Evolutionary conservation across 2,329 filamentous ascomycete genomes (phyloP), one percentile per base, ranked within the genome.

Genomic region (Chaetothyriales sp.): DNA sequence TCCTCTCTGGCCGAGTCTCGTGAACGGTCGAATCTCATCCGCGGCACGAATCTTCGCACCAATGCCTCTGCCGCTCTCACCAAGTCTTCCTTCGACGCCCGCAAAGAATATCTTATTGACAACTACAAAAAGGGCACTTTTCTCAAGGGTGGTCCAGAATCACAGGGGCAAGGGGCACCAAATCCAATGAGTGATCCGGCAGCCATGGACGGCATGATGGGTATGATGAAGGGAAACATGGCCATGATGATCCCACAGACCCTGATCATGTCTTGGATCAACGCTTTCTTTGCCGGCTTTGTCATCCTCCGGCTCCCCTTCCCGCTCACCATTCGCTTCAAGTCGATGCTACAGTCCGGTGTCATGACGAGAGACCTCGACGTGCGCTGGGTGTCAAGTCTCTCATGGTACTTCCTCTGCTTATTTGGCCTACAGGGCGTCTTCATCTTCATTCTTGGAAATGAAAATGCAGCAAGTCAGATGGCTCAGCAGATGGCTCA

Each of bases 151-250:
- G 59, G 59, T 1, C 89, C 89, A 1, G 86, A 92, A 51, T 80
- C 76, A 63, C 83, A 85, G 65, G 89, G 89, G 49, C 86, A 95
- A 70, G 85, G 89, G 2, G 84, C 89, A 18, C 81, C 87, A 40
- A 98, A 97, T 70, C 92, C 92, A 3, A 89, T 98, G 80, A 86
- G 85, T 9, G 92, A 98, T 67, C 94, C 94, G 19, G 85, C 85
- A 47, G 88, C 87, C 53, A 98, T 98, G 92, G 94, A 98, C 66
- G 90, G 89, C 61, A 98, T 98, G 92, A 98, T 98, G 92, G 90
- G 92, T 61, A 95, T 95, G 88, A 94, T 98, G 87, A 98, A 98
- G 79, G 89, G 89, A 53, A 95, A 98, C 67, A 95, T 98, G 86
- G 90, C 92, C 58, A 98, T 97, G 92, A 97, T 98, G 74, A 88